These are phyloP conservation scores for Sparassis latifolia DNA, from an alignment of 1,284 basidiomycete genomes.

Conservation along the genomic window DNA sequence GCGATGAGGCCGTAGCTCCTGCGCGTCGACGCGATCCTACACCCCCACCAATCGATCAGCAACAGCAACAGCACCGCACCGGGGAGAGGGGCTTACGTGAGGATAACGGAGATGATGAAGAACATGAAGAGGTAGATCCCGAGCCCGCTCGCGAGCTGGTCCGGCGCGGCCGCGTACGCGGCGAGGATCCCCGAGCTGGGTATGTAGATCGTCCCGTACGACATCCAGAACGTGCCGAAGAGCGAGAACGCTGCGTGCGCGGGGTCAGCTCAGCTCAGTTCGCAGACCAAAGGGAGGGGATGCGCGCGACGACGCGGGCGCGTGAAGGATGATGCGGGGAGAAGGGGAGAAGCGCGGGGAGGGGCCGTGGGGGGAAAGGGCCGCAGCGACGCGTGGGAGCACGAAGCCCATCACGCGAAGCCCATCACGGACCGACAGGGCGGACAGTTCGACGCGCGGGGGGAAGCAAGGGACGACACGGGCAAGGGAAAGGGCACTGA, in stretches of 20 bases:
- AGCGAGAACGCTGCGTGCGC: constrained; percentile 63
- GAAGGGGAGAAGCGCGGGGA: not conserved
- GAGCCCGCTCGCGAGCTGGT: constrained; percentile 49
- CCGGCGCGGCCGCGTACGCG: constrained; percentile 38
- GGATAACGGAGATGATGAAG: constrained; percentile 65
- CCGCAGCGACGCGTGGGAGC: too few relatives aligned
- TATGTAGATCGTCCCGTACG: constrained; percentile 61
- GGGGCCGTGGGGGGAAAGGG: too few relatives aligned
- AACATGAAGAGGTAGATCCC: constrained; percentile 65
- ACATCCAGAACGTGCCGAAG: constrained; percentile 84
- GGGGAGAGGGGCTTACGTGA: constrained; percentile 37
- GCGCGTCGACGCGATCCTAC: constrained; percentile 57
- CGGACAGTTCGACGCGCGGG: too few relatives aligned
- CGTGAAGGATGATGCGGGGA: too few relatives aligned
- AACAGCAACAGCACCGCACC: not conserved
- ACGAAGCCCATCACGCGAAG: too few relatives aligned
- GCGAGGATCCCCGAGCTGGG: constrained; percentile 54
- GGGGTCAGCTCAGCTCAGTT: too few relatives aligned
- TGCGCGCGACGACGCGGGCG: too few relatives aligned
- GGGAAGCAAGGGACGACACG: not conserved
- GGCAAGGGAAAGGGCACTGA: constrained; percentile 27
- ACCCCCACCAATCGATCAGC: constrained; percentile 1
- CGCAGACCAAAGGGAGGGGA: too few relatives aligned
- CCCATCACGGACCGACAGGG: too few relatives aligned
- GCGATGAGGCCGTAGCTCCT: constrained; percentile 59